These are phyloP conservation scores for Phialophora expanda DNA, from an alignment of 2,329 filamentous ascomycete species.

Conservation along the genomic window DNA sequence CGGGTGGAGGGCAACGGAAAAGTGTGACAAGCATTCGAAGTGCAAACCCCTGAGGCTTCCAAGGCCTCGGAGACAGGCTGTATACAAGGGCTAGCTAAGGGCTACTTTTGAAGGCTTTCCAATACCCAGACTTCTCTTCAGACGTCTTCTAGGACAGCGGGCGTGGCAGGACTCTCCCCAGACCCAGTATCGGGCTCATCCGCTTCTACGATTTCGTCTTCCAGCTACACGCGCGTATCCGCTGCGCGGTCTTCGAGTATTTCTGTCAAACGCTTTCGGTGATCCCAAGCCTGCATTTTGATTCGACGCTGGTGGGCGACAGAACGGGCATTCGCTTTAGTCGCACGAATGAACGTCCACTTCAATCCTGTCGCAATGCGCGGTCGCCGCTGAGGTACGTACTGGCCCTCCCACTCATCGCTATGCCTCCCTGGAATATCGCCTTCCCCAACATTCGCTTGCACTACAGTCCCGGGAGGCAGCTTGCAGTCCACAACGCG, in stretches of 20 bases:
- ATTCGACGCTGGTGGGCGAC: conserved; percentile 12
- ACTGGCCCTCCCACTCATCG: conserved; percentile 28
- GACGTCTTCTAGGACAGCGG: not conserved
- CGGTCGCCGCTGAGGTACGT: conserved; percentile 12
- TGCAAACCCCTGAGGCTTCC: not conserved
- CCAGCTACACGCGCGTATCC: conserved; percentile 1
- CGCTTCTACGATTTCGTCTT: conserved; percentile 4
- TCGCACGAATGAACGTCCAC: conserved; percentile 16
- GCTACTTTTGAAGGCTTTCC: not conserved
- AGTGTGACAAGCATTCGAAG: not conserved
- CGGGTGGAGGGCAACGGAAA: not conserved
- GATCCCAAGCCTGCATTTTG: conserved; percentile 13
- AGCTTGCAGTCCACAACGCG: conserved; percentile 56
- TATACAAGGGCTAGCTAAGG: not conserved
- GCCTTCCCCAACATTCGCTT: no score
- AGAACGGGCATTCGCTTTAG: not conserved
- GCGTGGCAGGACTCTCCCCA: not conserved
- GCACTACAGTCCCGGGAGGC: conserved; percentile 46
- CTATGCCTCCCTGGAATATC: no score
- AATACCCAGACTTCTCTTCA: not conserved
- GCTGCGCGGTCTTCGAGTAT: conserved; percentile 7
- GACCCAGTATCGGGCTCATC: not conserved
- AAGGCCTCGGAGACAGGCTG: not conserved
- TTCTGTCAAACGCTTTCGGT: conserved; percentile 14
- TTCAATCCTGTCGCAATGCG: conserved; percentile 16